A percentile compares a stretch with the other conserved stretches of the same genome.
phyloP scores from a whole-genome alignment of 805 yeast species.

The Cyberlindnera galapagoensis region DNA sequence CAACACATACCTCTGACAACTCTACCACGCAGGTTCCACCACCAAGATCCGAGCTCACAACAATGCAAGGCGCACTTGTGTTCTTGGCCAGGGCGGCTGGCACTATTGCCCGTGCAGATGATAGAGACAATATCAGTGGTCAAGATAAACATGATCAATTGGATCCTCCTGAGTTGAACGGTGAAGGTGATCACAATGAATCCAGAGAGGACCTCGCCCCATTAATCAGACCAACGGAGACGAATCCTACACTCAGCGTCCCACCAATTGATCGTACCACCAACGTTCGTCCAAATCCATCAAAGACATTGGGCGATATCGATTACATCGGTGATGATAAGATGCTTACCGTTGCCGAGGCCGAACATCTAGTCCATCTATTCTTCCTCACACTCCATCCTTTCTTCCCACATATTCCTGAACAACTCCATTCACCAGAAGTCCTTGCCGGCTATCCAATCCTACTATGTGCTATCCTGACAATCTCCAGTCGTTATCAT shows the following conservation, averaged over 20 bases:
- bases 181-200: background rate
- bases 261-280: conserved; percentile 28
- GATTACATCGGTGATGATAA: conserved; percentile 56
- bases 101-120: conserved; percentile 62
- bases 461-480: conserved; percentile 70
- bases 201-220: conserved; percentile 20
- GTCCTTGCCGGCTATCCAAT: conserved; percentile 75
- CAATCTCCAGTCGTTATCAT: conserved; percentile 77
- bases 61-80: conserved; percentile 56
- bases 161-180: conserved; percentile 27
- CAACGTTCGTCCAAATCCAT: conserved; percentile 27
- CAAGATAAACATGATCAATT: conserved; percentile 40
- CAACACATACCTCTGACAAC: conserved; percentile 12
- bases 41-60: conserved; percentile 21
- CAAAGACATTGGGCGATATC: conserved; percentile 43
- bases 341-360: conserved; percentile 57
- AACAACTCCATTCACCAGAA: conserved; percentile 58
- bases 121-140: conserved; percentile 53
- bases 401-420: conserved; percentile 81
- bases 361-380: conserved; percentile 46
- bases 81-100: conserved; percentile 79
- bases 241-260: conserved; percentile 16
- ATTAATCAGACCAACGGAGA: conserved; percentile 19
- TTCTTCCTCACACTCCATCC: conserved; percentile 83
- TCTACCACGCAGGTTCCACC: conserved; percentile 13